Evolutionary conservation across 495 filamentous ascomycete species (phyloP).

Genomic region (Aspergillus nanangensis): DNA sequence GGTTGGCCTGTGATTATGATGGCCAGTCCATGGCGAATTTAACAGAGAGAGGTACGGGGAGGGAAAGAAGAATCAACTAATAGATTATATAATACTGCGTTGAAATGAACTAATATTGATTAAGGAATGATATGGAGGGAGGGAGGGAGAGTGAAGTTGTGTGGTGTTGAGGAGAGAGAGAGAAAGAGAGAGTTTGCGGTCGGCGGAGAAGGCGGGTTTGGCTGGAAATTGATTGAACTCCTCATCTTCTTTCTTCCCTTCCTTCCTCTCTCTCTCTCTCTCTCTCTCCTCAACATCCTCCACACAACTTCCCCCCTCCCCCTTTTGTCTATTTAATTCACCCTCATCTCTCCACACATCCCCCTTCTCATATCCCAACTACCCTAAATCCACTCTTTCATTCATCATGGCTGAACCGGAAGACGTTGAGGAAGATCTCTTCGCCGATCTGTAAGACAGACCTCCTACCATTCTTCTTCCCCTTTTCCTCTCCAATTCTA

Average conservation of each 20-base stretch:
- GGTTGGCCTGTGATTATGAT: too few relatives aligned
- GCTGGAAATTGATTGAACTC: neutral
- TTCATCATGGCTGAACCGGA: slow-evolving; percentile 75
- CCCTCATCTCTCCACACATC: too few relatives aligned
- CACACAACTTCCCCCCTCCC: neutral
- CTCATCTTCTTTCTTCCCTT: slow-evolving; percentile 17
- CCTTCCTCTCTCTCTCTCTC: slow-evolving; percentile 8
- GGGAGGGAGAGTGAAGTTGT: too few relatives aligned
- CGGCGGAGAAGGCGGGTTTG: too few relatives aligned
- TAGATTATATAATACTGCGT: too few relatives aligned
- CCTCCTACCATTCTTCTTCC: neutral
- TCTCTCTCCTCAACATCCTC: slow-evolving; percentile 3
- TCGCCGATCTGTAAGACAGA: slow-evolving; percentile 83
- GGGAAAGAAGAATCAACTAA: too few relatives aligned
- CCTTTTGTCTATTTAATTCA: slow-evolving; percentile 3
- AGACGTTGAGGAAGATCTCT: slow-evolving; percentile 95
- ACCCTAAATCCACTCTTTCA: neutral
- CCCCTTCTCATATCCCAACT: neutral
- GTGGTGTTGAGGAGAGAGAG: too few relatives aligned
- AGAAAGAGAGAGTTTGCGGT: too few relatives aligned
- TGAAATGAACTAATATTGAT: too few relatives aligned
- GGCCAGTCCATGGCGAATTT: too few relatives aligned
- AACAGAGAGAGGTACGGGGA: too few relatives aligned
- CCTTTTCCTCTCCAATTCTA: slow-evolving; percentile 2
- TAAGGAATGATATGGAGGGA: too few relatives aligned